phyloP scores from a whole-genome alignment of 2,329 filamentous ascomycete genomes.

The Alternaria consortialis region DNA sequence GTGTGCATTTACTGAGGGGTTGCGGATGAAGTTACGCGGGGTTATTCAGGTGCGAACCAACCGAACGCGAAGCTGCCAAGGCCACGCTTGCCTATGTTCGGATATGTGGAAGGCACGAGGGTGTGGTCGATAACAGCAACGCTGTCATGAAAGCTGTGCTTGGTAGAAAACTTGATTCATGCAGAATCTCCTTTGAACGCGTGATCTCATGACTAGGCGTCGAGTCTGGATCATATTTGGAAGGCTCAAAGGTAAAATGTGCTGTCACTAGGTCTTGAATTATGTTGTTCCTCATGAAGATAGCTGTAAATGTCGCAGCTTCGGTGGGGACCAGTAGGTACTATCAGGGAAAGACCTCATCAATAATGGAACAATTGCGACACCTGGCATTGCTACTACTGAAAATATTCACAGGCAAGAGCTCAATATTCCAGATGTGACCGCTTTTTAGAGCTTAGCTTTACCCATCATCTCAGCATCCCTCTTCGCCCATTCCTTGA shows the following conservation, averaged over 20 bases:
- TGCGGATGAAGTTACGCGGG: constrained; percentile 37
- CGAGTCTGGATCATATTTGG: not conserved
- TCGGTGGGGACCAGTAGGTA: too few relatives aligned
- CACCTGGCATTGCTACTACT: not conserved
- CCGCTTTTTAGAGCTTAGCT: constrained; percentile 31
- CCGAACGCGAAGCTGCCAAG: not conserved
- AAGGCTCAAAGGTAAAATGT: too few relatives aligned
- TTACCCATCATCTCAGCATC: constrained; percentile 55
- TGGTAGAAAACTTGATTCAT: not conserved
- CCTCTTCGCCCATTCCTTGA: constrained; percentile 66
- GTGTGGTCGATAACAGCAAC: not conserved
- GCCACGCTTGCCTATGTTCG: not conserved
- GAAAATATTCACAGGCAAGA: not conserved
- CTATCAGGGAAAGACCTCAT: too few relatives aligned
- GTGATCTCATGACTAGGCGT: not conserved
- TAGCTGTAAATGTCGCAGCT: too few relatives aligned
- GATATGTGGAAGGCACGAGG: not conserved
- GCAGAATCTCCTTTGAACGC: not conserved
- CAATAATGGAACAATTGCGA: too few relatives aligned
- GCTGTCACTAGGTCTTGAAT: too few relatives aligned
- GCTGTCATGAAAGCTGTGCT: not conserved
- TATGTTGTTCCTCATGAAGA: too few relatives aligned
- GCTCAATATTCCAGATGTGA: not conserved
- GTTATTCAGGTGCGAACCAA: constrained; percentile 7
- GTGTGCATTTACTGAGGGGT: constrained; percentile 22